Evolutionary conservation across 2,329 filamentous ascomycete genomes (phyloP), one percentile per base, ranked within the genome.

Genomic region (Echinosphaeria canescens): DNA sequence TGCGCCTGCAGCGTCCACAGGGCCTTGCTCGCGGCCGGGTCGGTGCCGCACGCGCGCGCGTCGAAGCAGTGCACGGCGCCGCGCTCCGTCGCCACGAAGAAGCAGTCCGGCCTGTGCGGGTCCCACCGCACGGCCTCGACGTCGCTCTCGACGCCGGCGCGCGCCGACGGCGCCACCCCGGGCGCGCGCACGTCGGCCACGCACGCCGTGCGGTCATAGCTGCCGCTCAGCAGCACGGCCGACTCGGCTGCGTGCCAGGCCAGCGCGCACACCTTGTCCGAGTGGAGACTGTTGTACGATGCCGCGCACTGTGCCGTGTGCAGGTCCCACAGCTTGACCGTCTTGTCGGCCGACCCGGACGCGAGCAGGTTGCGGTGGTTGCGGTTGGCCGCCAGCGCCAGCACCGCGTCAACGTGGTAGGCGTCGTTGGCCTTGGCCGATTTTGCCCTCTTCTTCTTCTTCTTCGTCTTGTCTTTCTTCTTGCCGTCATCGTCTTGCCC

Each of bases 131-230:
- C 71, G 34, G 69, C 76, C 58, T 98, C 88, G 22, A 98, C 82
- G 42, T 98, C 88, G 46, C 79, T 82, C 52, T 93, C 85, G 3
- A 95, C 85, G 15, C 79, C 80, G 80, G 88, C 95, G 40, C 79
- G 66, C n/a, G n/a, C n/a, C 10, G 81, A 74, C 13, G 62, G 70
- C 45, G 75, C 74, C 24, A 78, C 73, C 29, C 84, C 79, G 10
- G 85, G 82, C 13, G 85, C 79, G 36, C 88, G 70, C 85, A 98
- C 93, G 46, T 98, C 88, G 3, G 81, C 78, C n/a, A 80, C 82
- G 7, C 92, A 80, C 8, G 92, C 64, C 3, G 84, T 95, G 35
- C 82, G 72, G 49, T 98, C 88, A 53, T 95, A 98, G 44, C 80
- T 90, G 33, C 88, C 88, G 41, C 75, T 91, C 31, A 98, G 62